A percentile compares a stretch with the other conserved stretches of the same genome.
Conservation (phyloP, 2,329 filamentous ascomycete genomes). For the Lachnellula cervina region DNA sequence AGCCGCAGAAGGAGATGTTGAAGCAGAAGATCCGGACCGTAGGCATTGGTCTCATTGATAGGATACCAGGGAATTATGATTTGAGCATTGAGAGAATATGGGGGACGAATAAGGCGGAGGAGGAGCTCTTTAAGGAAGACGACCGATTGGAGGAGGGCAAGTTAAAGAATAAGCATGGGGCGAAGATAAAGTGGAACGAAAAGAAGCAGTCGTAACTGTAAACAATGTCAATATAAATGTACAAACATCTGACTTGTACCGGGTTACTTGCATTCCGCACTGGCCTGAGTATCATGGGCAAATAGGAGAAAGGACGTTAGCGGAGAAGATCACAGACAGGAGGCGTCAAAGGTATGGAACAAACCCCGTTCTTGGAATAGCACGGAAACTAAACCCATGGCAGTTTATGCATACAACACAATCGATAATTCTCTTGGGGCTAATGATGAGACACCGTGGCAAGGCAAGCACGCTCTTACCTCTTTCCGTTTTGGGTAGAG, state of each 20-base stretch:
- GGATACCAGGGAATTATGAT: conserved; percentile 83
- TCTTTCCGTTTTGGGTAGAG: too few relatives aligned
- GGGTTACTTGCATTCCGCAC: neutral
- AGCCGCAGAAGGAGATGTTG: conserved; percentile 87
- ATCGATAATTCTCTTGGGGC: too few relatives aligned
- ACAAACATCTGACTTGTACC: neutral
- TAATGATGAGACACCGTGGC: too few relatives aligned
- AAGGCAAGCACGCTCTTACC: too few relatives aligned
- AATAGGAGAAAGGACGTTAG: neutral
- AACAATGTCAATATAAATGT: neutral
- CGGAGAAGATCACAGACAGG: too few relatives aligned
- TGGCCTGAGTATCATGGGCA: neutral
- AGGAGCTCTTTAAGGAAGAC: conserved; percentile 24
- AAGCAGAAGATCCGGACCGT: conserved; percentile 80
- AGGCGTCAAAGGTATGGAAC: too few relatives aligned
- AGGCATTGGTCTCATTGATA: conserved; percentile 84
- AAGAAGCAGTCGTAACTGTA: conserved; percentile 15
- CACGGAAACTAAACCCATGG: too few relatives aligned
- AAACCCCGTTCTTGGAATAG: too few relatives aligned
- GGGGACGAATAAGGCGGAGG: conserved; percentile 65
- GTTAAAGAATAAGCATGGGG: conserved; percentile 40
- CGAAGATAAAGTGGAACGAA: conserved; percentile 39
- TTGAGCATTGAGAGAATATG: conserved; percentile 81
- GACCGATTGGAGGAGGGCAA: conserved; percentile 33
- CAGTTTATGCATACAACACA: too few relatives aligned